Conservation (phyloP, 768 basidiomycete genomes). For the Mycena galericulata region DNA sequence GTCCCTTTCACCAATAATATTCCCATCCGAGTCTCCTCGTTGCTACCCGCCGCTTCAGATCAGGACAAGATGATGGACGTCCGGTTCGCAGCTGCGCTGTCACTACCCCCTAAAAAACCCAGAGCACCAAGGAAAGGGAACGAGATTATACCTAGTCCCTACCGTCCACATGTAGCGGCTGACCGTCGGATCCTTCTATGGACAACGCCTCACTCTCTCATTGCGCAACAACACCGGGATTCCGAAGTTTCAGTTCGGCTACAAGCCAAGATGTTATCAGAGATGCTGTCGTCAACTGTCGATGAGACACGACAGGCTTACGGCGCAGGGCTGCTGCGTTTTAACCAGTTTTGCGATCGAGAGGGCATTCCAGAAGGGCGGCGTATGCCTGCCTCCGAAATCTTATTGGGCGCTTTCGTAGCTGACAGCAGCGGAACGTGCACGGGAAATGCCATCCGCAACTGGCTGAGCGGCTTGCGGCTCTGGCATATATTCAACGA, state of each 20-base stretch:
- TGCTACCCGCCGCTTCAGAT: neutral
- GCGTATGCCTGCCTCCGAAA: constrained; percentile 38
- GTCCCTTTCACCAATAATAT: too few relatives aligned
- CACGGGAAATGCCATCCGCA: constrained; percentile 16
- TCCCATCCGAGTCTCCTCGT: neutral
- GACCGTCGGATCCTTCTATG: constrained; percentile 12
- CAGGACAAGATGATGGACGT: neutral
- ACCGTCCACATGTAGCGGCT: constrained; percentile 25
- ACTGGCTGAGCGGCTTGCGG: constrained; percentile 33
- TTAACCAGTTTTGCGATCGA: constrained; percentile 46
- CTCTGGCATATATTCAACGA: constrained; percentile 29
- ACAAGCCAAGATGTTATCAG: neutral
- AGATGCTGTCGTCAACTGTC: neutral
- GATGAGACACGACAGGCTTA: constrained; percentile 35
- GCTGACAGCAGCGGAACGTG: constrained; percentile 22
- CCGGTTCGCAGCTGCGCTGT: neutral
- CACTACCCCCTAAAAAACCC: constrained; percentile 7
- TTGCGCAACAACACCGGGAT: constrained; percentile 3
- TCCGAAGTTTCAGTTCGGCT: neutral
- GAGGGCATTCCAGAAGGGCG: constrained; percentile 31
- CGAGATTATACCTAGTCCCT: neutral
- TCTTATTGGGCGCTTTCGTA: constrained; percentile 40
- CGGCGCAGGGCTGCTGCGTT: constrained; percentile 42
- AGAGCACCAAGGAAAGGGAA: constrained; percentile 3
- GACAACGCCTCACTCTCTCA: constrained; percentile 25